Evolutionary conservation across 2,329 filamentous ascomycete species (phyloP), one percentile per base, ranked within the genome.

Genomic region (Ophiocordyceps camponoti-floridani): DNA sequence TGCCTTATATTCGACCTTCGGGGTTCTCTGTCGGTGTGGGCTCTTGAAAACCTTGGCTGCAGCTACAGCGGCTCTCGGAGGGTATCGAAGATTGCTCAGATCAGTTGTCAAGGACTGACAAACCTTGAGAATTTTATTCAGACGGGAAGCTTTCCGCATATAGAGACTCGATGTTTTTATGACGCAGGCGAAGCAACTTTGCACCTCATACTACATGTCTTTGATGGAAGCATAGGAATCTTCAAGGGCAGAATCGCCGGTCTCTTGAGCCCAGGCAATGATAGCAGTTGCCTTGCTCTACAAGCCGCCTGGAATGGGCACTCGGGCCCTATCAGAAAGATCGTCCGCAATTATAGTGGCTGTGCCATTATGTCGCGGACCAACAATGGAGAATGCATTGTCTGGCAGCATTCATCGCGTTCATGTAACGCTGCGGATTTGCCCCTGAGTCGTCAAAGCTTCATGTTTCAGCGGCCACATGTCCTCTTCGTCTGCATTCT

Each of bases 11-110:
- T 94, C 42, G 86, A 96, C 60, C 79, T 80, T n/a, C 68, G 72
- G 42, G 89, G 89, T 1, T 79, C 80, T 51, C 85, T 96, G 82
- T 87, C 84, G 38, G 86, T 85, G 0, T 95, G 89, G 84, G 89
- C 86, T 0, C 64, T 98, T 46, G 88, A 96, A 58, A 88, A 89
- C 55, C 74, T 94, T 18, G 81, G 82, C 33, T 79, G 75, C 53
- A 85, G 80, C 55, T 67, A 70, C 30, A 76, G 75, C 51, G 75
- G 75, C 47, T 69, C 73, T 4, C 70, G 77, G 27, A 77, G 79
- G 49, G 75, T 89, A n/a, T 93, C 91, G 65, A 91, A 86, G 55
- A 79, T 95, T 52, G 78, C 85, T 1, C 84, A 93, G 54, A 74
- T 88, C 26, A 76, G 84, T 54, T 72, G 71, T 1, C 56, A 63